phyloP scores from a whole-genome alignment of 1,139 yeast species.

The Waltiozyma sp. region DNA sequence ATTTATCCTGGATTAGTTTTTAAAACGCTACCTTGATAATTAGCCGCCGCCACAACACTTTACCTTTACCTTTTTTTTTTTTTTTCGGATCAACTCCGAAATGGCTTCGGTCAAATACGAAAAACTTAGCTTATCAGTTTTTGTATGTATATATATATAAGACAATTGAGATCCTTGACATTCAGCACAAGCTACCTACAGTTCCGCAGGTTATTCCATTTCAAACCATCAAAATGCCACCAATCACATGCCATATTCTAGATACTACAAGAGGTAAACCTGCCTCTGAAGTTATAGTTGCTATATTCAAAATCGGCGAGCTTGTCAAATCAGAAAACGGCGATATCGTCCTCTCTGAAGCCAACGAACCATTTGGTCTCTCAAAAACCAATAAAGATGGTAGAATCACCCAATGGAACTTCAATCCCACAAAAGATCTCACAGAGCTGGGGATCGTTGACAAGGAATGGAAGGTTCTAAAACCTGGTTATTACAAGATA shows the following conservation, averaged over 20 bases:
- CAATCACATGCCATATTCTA: conserved; percentile 78
- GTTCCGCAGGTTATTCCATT: too few species aligned
- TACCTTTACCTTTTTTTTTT: too few species aligned
- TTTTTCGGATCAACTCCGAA: background rate
- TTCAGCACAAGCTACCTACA: conserved; percentile 12
- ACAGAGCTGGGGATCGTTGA: conserved; percentile 26
- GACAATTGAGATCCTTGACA: background rate
- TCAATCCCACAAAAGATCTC: conserved; percentile 27
- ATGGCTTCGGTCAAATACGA: background rate
- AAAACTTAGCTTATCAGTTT: background rate
- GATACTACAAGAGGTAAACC: conserved; percentile 83
- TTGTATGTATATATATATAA: too few species aligned
- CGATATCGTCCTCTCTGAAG: conserved; percentile 20
- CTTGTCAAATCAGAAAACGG: conserved; percentile 18
- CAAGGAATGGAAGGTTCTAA: conserved; percentile 32
- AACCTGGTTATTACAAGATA: conserved; percentile 60
- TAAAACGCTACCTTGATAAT: too few species aligned
- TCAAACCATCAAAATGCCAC: conserved; percentile 23
- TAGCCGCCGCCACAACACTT: too few species aligned
- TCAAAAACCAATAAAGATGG: conserved; percentile 72
- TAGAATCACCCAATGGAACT: conserved; percentile 57
- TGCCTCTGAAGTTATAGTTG: conserved; percentile 56
- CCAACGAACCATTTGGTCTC: conserved; percentile 39
- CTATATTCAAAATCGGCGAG: conserved; percentile 32
- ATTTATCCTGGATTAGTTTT: too few species aligned